Percentiles rank a stretch among this genome's conserved stretches.
Evolutionary conservation across 208 protist genomes (phyloP).

Genomic region (Trichomonas vaginalis): DNA sequence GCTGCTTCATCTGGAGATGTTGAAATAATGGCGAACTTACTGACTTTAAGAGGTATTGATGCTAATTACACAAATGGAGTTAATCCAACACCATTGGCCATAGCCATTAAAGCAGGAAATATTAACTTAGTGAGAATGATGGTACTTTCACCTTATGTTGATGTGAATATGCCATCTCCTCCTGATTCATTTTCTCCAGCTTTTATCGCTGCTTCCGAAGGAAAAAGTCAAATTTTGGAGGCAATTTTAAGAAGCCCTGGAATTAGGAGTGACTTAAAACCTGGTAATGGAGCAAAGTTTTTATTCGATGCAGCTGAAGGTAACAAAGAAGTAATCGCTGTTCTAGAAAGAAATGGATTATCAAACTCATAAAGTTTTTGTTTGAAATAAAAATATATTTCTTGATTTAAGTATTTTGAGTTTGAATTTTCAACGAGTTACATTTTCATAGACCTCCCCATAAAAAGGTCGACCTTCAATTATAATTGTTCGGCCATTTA

Average conservation of each 20-base stretch:
- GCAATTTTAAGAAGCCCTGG: neutral
- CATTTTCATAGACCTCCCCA: too few relatives aligned
- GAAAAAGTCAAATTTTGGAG: neutral
- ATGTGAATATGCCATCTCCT: neutral
- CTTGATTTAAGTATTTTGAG: too few relatives aligned
- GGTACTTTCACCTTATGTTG: neutral
- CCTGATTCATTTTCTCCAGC: neutral
- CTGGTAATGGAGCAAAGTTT: neutral
- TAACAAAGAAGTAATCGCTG: neutral
- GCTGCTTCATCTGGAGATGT: neutral
- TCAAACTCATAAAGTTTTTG: neutral
- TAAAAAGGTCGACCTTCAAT: too few relatives aligned
- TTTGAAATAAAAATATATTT: too few relatives aligned
- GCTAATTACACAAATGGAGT: neutral
- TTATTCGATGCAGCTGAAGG: neutral
- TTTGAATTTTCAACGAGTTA: too few relatives aligned
- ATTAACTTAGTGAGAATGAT: neutral
- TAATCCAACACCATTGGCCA: neutral
- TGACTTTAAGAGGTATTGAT: neutral
- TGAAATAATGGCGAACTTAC: neutral
- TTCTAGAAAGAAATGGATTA: neutral
- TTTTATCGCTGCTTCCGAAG: neutral
- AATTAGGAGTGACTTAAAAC: neutral
- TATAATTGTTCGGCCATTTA: too few relatives aligned
- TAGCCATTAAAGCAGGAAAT: neutral